Conservation (phyloP, 306 rosid genomes). For the Vicia sativa region DNA sequence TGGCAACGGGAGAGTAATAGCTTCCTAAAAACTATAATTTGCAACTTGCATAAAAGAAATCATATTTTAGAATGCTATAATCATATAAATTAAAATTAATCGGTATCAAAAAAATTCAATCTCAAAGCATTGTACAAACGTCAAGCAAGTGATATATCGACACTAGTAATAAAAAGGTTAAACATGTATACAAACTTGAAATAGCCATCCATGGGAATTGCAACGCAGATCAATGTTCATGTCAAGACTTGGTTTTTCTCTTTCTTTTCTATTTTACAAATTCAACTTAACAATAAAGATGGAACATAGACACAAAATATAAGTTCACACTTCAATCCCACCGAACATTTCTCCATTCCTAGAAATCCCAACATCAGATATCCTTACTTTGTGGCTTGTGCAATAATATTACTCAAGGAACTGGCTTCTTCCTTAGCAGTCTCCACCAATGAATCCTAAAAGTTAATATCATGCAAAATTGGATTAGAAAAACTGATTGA, state of each 20-base stretch:
- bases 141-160: too few species aligned
- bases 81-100: too few species aligned
- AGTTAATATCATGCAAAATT: slow-evolving; percentile 8
- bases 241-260: background rate
- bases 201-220: too few species aligned
- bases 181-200: too few species aligned
- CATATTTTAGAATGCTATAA: too few species aligned
- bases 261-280: slow-evolving; percentile 26
- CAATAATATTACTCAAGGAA: slow-evolving; percentile 79
- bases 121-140: too few species aligned
- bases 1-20: too few species aligned
- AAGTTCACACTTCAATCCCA: background rate
- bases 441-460: slow-evolving; percentile 94
- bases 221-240: background rate
- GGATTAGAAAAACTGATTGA: slow-evolving; percentile 9
- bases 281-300: slow-evolving; percentile 15
- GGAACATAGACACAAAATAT: background rate
- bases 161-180: too few species aligned
- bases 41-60: too few species aligned
- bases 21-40: too few species aligned
- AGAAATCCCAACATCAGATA: background rate
- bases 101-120: too few species aligned
- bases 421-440: slow-evolving; percentile 91
- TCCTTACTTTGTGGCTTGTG: slow-evolving; percentile 68
- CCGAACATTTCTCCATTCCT: background rate